Evolutionary conservation across 352 stramenopile species (phyloP), one percentile per base, ranked within the genome.

Genomic region (Phytophthora idaei): DNA sequence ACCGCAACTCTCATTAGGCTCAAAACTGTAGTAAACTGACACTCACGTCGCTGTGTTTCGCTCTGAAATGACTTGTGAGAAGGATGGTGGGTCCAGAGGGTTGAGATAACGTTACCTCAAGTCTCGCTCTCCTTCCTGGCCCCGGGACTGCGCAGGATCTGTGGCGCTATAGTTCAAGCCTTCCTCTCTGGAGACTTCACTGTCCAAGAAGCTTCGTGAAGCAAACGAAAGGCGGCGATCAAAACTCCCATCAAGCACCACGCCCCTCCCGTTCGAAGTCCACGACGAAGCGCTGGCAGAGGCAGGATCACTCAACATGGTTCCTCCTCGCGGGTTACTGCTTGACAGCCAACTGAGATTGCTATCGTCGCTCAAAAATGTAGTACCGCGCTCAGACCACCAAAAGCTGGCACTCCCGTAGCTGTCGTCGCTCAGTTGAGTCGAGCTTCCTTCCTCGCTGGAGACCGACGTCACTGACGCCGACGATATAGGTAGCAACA

Each of bases 361-460:
- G 31, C 46, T 68, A 8, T 83, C 75, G 39, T 86, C 75, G 28
- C 64, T 70, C 31, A 77, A 76, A 55, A 77, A 77, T 6, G 67
- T 76, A 10, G 61, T 78, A 0, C 70, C 64, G 9, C 69, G 69
- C 45, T 86, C 75, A 15, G 77, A 81, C 73, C 73, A 82, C 77
- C 77, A 86, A 37, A 82, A 69, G 21, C 71, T 77, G 6, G 75
- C 74, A 39, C 70, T 71, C 32, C 66, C 69, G 31, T 72, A 71
- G 59, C 73, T 72, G 21, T 83, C 72, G 5, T 85, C 73, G 46
- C 69, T 85, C 44, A 69, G 21, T n/a, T 80, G 60, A 4, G 67
- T 77, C 27, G 57, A 39, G 32, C 67, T 78, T 28, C 64, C 61
- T 45, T 82, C 77, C n/a, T 75, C 64, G 27, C 77, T 77, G 15